phyloP scores from a whole-genome alignment of 176 grass and related monocot species.

The Bromus sterilis region DNA sequence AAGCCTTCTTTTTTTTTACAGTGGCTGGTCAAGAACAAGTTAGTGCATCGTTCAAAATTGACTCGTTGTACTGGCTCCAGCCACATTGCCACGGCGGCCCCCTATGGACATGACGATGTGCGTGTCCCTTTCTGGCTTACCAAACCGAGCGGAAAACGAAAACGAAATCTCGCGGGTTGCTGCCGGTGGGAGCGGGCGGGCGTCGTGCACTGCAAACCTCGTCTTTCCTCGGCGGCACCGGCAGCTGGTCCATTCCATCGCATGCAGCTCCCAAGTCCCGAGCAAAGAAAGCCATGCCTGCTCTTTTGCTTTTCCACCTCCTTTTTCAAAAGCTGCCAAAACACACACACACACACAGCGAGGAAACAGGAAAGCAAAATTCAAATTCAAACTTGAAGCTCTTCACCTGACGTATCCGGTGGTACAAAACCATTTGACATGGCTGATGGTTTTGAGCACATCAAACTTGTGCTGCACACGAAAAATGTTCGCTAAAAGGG shows the following conservation, averaged over 20 bases:
- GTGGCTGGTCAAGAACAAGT: too few relatives aligned
- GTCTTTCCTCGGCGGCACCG: not conserved
- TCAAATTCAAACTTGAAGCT: not conserved
- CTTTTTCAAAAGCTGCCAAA: too few relatives aligned
- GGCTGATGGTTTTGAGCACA: not conserved
- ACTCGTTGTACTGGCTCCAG: too few relatives aligned
- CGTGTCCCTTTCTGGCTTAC: not conserved
- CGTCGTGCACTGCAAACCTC: not conserved
- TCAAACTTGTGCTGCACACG: not conserved
- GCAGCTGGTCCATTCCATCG: not conserved
- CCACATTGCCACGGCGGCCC: too few relatives aligned
- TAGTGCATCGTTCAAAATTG: too few relatives aligned
- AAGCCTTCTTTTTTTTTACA: too few relatives aligned
- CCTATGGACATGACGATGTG: not conserved
- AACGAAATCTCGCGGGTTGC: not conserved
- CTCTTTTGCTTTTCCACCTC: not conserved
- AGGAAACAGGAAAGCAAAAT: not conserved
- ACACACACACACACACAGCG: too few relatives aligned
- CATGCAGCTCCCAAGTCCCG: not conserved
- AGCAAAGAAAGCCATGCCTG: constrained; percentile 1
- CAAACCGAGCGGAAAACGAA: not conserved
- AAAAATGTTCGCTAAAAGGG: not conserved
- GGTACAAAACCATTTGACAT: too few relatives aligned
- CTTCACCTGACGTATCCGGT: too few relatives aligned
- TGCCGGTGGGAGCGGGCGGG: not conserved